Conservation (phyloP, 768 basidiomycete species). For the Suillus clintonianus region DNA sequence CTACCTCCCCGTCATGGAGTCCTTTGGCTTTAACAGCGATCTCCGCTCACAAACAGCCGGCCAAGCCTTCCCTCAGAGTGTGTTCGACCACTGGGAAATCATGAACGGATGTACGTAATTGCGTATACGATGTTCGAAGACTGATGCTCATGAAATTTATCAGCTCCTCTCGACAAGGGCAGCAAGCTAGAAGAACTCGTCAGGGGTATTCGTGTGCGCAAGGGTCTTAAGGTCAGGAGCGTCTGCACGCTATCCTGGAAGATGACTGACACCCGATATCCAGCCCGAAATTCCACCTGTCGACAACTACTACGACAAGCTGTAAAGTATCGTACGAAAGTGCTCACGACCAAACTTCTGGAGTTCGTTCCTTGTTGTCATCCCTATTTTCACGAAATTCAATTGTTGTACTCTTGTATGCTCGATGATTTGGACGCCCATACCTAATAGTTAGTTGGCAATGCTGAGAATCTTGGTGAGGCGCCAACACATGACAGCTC, state of each 20-base stretch:
- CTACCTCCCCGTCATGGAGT: slow-evolving; percentile 88
- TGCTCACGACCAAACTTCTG: slow-evolving; percentile 11
- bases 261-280: slow-evolving; percentile 11
- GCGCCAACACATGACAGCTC: neutral
- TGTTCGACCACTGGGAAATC: slow-evolving; percentile 91
- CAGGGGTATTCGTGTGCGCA: slow-evolving; percentile 80
- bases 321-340: slow-evolving; percentile 43
- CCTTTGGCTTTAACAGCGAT: slow-evolving; percentile 97
- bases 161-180: slow-evolving; percentile 86
- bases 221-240: slow-evolving; percentile 83
- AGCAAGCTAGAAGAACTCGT: slow-evolving; percentile 89
- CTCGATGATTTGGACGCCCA: neutral
- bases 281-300: slow-evolving; percentile 87
- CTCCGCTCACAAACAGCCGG: slow-evolving; percentile 91
- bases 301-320: slow-evolving; percentile 94
- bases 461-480: neutral
- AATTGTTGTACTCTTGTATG: slow-evolving; percentile 15
- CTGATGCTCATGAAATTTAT: slow-evolving; percentile 10
- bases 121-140: neutral
- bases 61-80: slow-evolving; percentile 97
- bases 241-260: neutral
- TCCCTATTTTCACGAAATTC: slow-evolving; percentile 10
- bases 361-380: slow-evolving; percentile 19
- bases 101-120: slow-evolving; percentile 75
- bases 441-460: neutral